These are phyloP conservation scores for Ceratobasidium sp. DNA, from an alignment of 1,284 basidiomycete genomes.

Conservation along the genomic window DNA sequence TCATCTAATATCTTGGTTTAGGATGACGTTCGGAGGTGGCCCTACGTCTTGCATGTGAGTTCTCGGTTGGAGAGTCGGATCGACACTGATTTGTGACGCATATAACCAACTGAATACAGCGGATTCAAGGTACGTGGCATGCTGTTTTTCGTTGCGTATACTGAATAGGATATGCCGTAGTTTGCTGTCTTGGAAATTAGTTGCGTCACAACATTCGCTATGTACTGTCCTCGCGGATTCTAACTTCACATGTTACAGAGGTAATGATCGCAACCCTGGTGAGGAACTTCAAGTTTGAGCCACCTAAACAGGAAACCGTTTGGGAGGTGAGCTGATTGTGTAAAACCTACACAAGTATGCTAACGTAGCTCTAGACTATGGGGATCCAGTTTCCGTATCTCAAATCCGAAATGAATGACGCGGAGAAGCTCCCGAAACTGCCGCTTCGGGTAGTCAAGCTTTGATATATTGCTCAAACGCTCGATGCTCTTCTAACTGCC, in stretches of 20 bases:
- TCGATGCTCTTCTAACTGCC: too few relatives aligned
- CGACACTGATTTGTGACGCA: neutral
- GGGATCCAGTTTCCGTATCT: too few relatives aligned
- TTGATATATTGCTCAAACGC: too few relatives aligned
- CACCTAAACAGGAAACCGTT: neutral
- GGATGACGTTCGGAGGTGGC: slow-evolving; percentile 42
- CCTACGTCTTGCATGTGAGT: too few relatives aligned
- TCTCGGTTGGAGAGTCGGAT: too few relatives aligned
- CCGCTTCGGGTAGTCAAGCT: too few relatives aligned
- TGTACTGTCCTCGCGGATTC: neutral
- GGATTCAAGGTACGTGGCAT: slow-evolving; percentile 29
- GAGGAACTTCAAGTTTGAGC: slow-evolving; percentile 30
- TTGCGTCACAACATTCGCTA: neutral
- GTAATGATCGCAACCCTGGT: slow-evolving; percentile 21
- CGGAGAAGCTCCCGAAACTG: too few relatives aligned
- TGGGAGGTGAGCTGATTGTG: slow-evolving; percentile 40
- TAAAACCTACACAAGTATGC: too few relatives aligned
- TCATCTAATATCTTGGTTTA: neutral
- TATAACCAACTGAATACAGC: neutral
- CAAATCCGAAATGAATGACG: too few relatives aligned
- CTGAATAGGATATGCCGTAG: neutral
- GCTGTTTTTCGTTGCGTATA: too few relatives aligned
- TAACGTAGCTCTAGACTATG: too few relatives aligned
- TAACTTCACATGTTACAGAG: neutral
- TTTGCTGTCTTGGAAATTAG: slow-evolving; percentile 40